Evolutionary conservation across 2,329 filamentous ascomycete genomes (phyloP), one percentile per base, ranked within the genome.

Genomic region (Fusarium pseudoanthophilum): DNA sequence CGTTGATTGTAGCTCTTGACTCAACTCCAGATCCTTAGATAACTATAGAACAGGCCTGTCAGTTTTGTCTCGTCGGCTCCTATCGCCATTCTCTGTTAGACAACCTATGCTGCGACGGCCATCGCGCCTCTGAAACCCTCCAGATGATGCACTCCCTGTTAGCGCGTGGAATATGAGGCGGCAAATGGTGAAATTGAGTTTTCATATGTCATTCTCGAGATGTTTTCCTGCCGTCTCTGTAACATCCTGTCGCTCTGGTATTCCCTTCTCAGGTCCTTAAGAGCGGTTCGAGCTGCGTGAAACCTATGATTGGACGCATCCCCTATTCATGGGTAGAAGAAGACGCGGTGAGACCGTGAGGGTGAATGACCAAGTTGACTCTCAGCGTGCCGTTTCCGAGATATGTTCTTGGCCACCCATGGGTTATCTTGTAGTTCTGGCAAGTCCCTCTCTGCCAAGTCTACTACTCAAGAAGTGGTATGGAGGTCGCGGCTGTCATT

Each of bases 161-260:
- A 5, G 6, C 11, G 1, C 16, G n/a, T 8, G 11, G 7, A 45
- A 5, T 45, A 6, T 13, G n/a, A 16, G 2, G 42, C 7, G 7
- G 42, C 9, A 20, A 45, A 16, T 7, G 16, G 24, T 26, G 5
- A 6, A 1, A 45, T 18, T 13, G 16, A 20, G 1, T 3, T 20
- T 26, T 13, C 24, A 15, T 2, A 13, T 16, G 40, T 11, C 42
- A 10, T 45, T 45, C 9, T 45, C 24, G 11, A 45, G 16, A 13
- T 45, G n/a, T 45, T 4, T 13, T 18, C 15, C 16, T 10, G 10
- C 42, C n/a, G n/a, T 24, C n/a, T 24, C 4, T 5, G 42, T 43
- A 24, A 15, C 15, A 24, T 43, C n/a, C 30, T 30, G 30, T 30
- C 30, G 30, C 30, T 11, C 10, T 30, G 9, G 10, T 9, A 30